A percentile compares a stretch with the other conserved stretches of the same genome.
phyloP scores from a whole-genome alignment of 2,329 filamentous ascomycete species.

The Fusarium continuum region DNA sequence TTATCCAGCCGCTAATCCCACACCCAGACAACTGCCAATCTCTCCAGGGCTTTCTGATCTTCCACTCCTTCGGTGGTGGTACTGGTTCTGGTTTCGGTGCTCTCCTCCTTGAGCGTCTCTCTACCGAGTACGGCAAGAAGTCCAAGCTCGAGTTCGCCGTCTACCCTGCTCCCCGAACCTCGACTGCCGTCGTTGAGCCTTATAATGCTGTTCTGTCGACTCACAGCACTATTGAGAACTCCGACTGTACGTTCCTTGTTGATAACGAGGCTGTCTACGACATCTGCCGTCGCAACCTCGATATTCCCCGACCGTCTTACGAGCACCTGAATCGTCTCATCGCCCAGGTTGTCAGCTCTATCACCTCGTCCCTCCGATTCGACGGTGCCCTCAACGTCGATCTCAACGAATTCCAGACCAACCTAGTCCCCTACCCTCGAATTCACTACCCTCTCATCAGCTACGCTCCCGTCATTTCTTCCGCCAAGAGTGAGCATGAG shows the following conservation, averaged over 20 bases:
- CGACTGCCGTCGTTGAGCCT: constrained; percentile 76
- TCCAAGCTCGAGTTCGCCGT: constrained; percentile 80
- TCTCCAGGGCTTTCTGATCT: constrained; percentile 77
- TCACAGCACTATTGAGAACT: constrained; percentile 80
- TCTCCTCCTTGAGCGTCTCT: constrained; percentile 75
- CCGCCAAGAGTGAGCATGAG: constrained; percentile 82
- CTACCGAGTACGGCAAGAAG: constrained; percentile 80
- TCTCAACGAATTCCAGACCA: constrained; percentile 81
- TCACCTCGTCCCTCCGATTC: constrained; percentile 77
- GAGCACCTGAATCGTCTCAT: constrained; percentile 79
- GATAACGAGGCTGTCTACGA: constrained; percentile 81
- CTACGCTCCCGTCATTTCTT: constrained; percentile 76
- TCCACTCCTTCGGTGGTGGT: constrained; percentile 79
- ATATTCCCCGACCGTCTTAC: constrained; percentile 73
- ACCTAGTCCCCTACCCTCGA: constrained; percentile 76
- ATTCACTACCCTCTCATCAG: constrained; percentile 80
- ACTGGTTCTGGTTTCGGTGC: constrained; percentile 78
- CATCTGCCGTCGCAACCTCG: constrained; percentile 77
- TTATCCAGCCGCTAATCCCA: constrained; percentile 21
- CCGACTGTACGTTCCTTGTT: constrained; percentile 81
- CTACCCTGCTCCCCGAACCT: constrained; percentile 75
- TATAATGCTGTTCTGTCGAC: constrained; percentile 79
- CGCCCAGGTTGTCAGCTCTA: constrained; percentile 78
- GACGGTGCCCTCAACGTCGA: constrained; percentile 79
- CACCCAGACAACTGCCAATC: constrained; percentile 73